A percentile compares a stretch with the other conserved stretches of the same genome.
Conservation (phyloP, 2,329 filamentous ascomycete genomes). For the Stenocarpella maydis region DNA sequence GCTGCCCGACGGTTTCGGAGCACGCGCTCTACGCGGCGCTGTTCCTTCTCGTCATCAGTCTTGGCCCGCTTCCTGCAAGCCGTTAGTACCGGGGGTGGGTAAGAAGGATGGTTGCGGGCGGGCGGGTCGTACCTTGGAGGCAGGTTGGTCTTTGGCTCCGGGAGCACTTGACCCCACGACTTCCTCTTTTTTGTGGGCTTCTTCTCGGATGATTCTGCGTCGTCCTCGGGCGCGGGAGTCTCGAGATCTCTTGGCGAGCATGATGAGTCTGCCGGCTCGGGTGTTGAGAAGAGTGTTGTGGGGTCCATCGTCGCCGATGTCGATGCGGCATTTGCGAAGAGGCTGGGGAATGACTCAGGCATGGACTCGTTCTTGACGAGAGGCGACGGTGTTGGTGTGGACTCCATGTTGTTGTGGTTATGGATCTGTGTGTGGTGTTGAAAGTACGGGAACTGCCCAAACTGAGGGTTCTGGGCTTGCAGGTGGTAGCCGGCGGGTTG, state of each 20-base stretch:
- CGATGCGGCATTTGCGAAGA: conserved; percentile 36
- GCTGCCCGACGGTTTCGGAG: conserved; percentile 95
- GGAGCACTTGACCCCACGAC: conserved; percentile 97
- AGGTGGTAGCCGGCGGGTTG: neutral
- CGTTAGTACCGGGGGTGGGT: conserved; percentile 40
- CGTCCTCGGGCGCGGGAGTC: conserved; percentile 37
- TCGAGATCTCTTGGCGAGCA: conserved; percentile 33
- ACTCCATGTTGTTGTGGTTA: conserved; percentile 11
- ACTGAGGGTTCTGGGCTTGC: conserved; percentile 9
- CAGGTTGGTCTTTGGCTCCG: conserved; percentile 94
- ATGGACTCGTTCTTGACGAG: conserved; percentile 30
- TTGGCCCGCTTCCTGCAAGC: conserved; percentile 86
- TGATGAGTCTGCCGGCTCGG: conserved; percentile 11
- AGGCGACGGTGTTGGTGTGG: conserved; percentile 25
- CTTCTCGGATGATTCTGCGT: conserved; percentile 59
- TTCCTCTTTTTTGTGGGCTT: conserved; percentile 92
- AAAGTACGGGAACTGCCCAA: conserved; percentile 21
- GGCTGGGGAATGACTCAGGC: conserved; percentile 23
- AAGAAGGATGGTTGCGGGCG: conserved; percentile 12
- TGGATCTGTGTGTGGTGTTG: conserved; percentile 22
- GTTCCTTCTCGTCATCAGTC: conserved; percentile 98
- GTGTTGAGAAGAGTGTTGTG: conserved; percentile 20
- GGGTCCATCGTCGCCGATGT: conserved; percentile 33
- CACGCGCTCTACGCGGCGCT: conserved; percentile 95
- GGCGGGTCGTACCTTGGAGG: conserved; percentile 75